These are phyloP conservation scores for Cercospora sp. DNA, from an alignment of 2,329 filamentous ascomycete species.

Conservation along the genomic window DNA sequence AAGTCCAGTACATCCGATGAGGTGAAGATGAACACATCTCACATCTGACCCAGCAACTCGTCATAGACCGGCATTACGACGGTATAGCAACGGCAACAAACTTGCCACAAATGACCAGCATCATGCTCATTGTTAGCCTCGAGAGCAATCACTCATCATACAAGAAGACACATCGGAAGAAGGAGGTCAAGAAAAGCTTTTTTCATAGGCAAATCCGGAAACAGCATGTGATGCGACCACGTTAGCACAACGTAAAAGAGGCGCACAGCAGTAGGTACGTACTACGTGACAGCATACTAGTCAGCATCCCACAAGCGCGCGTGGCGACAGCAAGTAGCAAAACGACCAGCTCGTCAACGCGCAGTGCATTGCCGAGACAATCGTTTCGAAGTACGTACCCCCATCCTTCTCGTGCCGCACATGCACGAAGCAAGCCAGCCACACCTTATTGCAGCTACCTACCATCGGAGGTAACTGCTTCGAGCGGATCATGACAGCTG, in stretches of 20 bases:
- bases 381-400: neutral
- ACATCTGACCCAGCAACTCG: neutral
- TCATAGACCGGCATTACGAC: neutral
- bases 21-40: neutral
- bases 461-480: neutral
- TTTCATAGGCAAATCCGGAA: neutral
- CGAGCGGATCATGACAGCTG: neutral
- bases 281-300: neutral
- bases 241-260: neutral
- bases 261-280: neutral
- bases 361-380: neutral
- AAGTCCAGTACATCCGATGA: neutral
- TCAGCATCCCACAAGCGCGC: conserved; percentile 1
- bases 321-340: neutral
- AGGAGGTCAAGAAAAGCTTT: conserved; percentile 4
- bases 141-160: neutral
- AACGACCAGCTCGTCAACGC: conserved; percentile 2
- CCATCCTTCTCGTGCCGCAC: neutral
- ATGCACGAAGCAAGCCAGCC: neutral
- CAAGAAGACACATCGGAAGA: neutral
- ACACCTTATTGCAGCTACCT: neutral
- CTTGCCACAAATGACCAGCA: too few species aligned
- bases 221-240: neutral
- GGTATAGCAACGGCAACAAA: neutral
- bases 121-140: too few species aligned